A percentile compares a stretch with the other conserved stretches of the same genome.
phyloP scores from a whole-genome alignment of 768 basidiomycete genomes.

The Auricularia sp. region DNA sequence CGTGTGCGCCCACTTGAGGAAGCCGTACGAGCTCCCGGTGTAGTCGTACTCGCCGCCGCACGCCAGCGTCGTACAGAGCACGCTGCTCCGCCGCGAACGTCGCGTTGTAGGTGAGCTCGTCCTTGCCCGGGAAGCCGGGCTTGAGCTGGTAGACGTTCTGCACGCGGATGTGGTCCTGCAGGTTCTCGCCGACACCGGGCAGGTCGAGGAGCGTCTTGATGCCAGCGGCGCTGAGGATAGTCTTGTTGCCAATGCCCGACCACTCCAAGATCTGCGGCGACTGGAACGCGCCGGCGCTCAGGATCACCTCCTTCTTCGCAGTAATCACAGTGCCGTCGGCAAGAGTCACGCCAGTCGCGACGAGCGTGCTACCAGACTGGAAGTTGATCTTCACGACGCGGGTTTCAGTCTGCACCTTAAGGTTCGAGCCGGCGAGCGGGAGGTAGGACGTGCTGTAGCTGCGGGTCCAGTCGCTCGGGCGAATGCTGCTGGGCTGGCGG shows the following conservation, averaged over 20 bases:
- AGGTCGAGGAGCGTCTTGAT: slow-evolving; percentile 25
- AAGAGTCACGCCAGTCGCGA: background rate
- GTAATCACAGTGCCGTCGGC: background rate
- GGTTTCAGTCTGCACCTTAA: slow-evolving; percentile 4
- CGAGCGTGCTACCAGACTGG: slow-evolving; percentile 3
- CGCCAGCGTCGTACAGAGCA: slow-evolving; percentile 2
- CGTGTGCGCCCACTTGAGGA: background rate
- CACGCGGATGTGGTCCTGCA: slow-evolving; percentile 22
- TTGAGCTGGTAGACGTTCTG: background rate
- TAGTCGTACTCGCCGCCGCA: background rate
- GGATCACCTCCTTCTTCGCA: slow-evolving; percentile 11
- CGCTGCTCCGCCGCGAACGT: background rate
- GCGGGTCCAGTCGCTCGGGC: background rate
- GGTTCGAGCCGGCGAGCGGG: background rate
- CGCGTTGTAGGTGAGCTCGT: background rate
- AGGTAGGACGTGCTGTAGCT: slow-evolving; percentile 5
- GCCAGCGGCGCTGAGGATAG: slow-evolving; percentile 18
- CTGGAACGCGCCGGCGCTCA: slow-evolving; percentile 13
- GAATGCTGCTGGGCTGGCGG: slow-evolving; percentile 3
- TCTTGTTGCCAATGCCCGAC: slow-evolving; percentile 29
- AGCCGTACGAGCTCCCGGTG: background rate
- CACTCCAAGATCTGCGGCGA: slow-evolving; percentile 33
- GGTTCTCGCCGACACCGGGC: slow-evolving; percentile 31
- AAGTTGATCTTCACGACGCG: slow-evolving; percentile 7
- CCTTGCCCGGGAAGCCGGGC: slow-evolving; percentile 6